Percentiles rank a stretch among this genome's conserved stretches.
Evolutionary conservation across 1,139 yeast genomes (phyloP).

Genomic region (Ogataea hybrid): DNA sequence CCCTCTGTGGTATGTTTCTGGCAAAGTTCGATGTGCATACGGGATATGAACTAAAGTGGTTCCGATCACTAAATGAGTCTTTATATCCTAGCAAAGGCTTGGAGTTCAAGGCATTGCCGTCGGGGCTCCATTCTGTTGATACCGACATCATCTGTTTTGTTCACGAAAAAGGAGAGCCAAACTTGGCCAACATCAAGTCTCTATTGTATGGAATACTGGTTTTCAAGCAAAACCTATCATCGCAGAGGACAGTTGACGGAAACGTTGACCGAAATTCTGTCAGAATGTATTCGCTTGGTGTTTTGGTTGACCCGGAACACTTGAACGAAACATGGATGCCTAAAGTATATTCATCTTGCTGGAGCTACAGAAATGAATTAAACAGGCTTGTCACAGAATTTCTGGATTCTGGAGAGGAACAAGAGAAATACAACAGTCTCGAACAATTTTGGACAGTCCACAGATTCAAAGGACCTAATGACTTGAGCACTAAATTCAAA

Average conservation of each 20-base stretch:
- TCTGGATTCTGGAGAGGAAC: slow-evolving; percentile 30
- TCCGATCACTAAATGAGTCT: slow-evolving; percentile 31
- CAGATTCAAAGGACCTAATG: slow-evolving; percentile 18
- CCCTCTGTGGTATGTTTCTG: slow-evolving; percentile 51
- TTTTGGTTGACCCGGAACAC: slow-evolving; percentile 47
- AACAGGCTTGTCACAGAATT: slow-evolving; percentile 42
- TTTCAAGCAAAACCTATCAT: slow-evolving; percentile 40
- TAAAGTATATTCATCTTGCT: slow-evolving; percentile 51
- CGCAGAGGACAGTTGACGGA: slow-evolving; percentile 24
- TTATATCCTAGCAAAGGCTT: slow-evolving; percentile 38
- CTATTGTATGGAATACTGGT: slow-evolving; percentile 47
- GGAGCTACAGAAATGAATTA: slow-evolving; percentile 54
- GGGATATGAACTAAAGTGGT: slow-evolving; percentile 66
- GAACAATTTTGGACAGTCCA: slow-evolving; percentile 34
- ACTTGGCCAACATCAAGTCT: slow-evolving; percentile 22
- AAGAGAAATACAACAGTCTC: slow-evolving; percentile 24
- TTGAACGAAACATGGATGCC: slow-evolving; percentile 47
- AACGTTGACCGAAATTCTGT: slow-evolving; percentile 47
- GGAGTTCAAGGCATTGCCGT: slow-evolving; percentile 77
- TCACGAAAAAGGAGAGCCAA: slow-evolving; percentile 32
- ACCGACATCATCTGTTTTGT: slow-evolving; percentile 55
- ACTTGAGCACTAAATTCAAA: slow-evolving; percentile 19
- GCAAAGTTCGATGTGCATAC: slow-evolving; percentile 60
- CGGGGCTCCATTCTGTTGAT: slow-evolving; percentile 70
- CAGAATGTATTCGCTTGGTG: slow-evolving; percentile 64